A percentile compares a stretch with the other conserved stretches of the same genome.
These are phyloP conservation scores for Hemisphaericaspora nanyangensis DNA, from an alignment of 805 yeast species.

Conservation along the genomic window DNA sequence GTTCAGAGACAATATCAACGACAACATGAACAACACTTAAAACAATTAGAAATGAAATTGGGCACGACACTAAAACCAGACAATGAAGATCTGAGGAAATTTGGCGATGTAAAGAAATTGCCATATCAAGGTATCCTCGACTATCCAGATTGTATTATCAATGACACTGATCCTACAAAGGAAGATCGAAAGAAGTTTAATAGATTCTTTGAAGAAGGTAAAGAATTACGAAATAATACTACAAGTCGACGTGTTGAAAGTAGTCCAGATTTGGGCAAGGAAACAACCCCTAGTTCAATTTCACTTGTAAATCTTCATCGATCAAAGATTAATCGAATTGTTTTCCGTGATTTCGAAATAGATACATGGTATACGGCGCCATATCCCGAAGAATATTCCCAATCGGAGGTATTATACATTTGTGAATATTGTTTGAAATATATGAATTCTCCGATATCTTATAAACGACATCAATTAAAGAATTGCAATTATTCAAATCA, in stretches of 20 bases:
- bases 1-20: background rate
- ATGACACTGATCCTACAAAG: conserved; percentile 55
- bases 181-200: conserved; percentile 50
- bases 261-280: too few relatives aligned
- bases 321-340: conserved; percentile 55
- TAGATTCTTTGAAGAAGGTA: conserved; percentile 35
- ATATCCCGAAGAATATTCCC: conserved; percentile 81
- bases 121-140: conserved; percentile 68
- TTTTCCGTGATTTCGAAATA: conserved; percentile 68
- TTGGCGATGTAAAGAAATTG: too few relatives aligned
- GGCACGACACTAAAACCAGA: background rate
- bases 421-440: conserved; percentile 86
- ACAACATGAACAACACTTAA: background rate
- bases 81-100: too few relatives aligned
- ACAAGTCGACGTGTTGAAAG: background rate
- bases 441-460: conserved; percentile 63
- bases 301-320: conserved; percentile 2
- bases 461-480: conserved; percentile 68
- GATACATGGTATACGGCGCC: conserved; percentile 94
- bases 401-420: conserved; percentile 57
- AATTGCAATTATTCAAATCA: conserved; percentile 50
- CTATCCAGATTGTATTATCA: conserved; percentile 56
- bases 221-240: conserved; percentile 19
- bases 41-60: background rate
- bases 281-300: conserved; percentile 9